These are phyloP conservation scores for Saturnispora hagleri DNA, from an alignment of 805 yeast species.

Conservation along the genomic window DNA sequence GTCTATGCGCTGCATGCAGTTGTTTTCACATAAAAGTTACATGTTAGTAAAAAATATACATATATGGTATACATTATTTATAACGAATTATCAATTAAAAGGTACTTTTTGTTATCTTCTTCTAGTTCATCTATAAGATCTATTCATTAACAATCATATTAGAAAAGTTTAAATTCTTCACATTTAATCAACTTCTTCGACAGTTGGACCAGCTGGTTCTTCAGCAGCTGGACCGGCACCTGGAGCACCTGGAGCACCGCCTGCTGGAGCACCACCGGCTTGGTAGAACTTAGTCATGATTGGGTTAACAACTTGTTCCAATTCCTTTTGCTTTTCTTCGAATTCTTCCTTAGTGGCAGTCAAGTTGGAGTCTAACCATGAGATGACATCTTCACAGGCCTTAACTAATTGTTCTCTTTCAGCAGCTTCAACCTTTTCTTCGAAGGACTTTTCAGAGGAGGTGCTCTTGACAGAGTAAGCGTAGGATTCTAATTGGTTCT, in stretches of 20 bases:
- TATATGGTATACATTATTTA: background rate
- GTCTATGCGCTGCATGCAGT: background rate
- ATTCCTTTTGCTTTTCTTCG: conserved; percentile 89
- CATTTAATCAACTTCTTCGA: conserved; percentile 67
- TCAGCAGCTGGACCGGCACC: conserved; percentile 36
- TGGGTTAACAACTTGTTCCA: conserved; percentile 92
- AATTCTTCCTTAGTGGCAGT: conserved; percentile 90
- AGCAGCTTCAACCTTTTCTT: conserved; percentile 56
- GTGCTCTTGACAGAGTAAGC: conserved; percentile 89
- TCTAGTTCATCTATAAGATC: background rate
- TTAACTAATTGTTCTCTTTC: conserved; percentile 51
- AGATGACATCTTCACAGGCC: conserved; percentile 77
- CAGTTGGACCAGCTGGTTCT: conserved; percentile 73
- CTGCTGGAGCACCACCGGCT: conserved; percentile 77
- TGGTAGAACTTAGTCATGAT: conserved; percentile 95
- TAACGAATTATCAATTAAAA: background rate
- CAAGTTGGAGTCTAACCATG: conserved; percentile 91
- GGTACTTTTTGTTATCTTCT: conserved; percentile 1
- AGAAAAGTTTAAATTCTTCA: conserved; percentile 1
- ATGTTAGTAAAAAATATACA: background rate
- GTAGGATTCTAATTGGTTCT: conserved; percentile 93
- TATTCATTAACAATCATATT: background rate
- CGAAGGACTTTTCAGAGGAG: conserved; percentile 62
- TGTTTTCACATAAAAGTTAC: background rate
- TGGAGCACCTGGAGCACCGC: conserved; percentile 44